These are phyloP conservation scores for Nannochloropsis salina DNA, from an alignment of 108 stramenopile genomes.

Conservation along the genomic window DNA sequence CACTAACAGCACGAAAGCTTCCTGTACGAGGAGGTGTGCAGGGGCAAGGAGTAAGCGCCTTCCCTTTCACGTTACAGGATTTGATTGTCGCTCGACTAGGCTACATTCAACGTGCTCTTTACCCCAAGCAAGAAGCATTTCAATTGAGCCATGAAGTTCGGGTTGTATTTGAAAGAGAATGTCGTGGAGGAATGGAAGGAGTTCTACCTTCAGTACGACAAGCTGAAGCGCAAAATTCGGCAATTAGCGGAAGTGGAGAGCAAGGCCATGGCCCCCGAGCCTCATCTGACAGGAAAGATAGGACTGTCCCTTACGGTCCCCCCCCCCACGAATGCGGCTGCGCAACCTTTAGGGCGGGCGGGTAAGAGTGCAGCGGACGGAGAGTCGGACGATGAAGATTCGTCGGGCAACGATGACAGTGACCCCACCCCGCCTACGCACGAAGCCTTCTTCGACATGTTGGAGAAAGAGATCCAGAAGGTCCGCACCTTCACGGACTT, in stretches of 20 bases:
- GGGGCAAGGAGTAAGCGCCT: no score
- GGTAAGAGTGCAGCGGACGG: not conserved
- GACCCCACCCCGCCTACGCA: conserved; percentile 63
- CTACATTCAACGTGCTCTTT: no score
- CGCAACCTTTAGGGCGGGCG: not conserved
- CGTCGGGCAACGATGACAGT: conserved; percentile 35
- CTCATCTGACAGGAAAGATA: conserved; percentile 22
- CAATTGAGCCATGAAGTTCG: conserved; percentile 42
- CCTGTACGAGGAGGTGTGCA: no score
- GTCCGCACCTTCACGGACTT: conserved; percentile 75
- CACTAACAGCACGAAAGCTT: no score
- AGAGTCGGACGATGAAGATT: not conserved
- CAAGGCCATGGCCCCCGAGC: conserved; percentile 14
- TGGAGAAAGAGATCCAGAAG: conserved; percentile 76
- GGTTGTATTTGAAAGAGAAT: conserved; percentile 36
- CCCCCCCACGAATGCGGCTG: conserved; percentile 35
- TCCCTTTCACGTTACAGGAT: no score
- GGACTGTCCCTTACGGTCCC: conserved; percentile 26
- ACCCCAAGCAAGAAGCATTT: no score
- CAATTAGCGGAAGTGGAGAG: conserved; percentile 31
- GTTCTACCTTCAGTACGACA: conserved; percentile 41
- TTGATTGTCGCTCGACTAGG: no score
- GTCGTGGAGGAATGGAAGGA: conserved; percentile 39
- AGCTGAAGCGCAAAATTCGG: conserved; percentile 39
- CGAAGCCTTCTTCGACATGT: conserved; percentile 69